A percentile compares a stretch with the other conserved stretches of the same genome.
These are phyloP conservation scores for Pseudocercospora crystallina DNA, from an alignment of 2,329 filamentous ascomycete species.

Conservation along the genomic window DNA sequence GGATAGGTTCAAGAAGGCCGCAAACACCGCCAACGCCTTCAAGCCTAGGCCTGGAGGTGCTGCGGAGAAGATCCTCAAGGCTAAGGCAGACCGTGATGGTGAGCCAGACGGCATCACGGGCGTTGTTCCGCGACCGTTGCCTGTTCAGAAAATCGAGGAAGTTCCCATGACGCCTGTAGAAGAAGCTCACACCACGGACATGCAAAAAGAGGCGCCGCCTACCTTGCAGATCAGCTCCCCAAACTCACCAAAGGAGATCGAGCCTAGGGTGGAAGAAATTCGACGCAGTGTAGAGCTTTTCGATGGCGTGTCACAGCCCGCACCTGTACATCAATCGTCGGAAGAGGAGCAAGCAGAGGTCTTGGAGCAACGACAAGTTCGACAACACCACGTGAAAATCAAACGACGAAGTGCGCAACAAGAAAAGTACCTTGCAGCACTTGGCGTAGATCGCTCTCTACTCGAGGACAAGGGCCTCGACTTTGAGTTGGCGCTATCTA, in stretches of 20 bases:
- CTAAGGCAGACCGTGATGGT: conserved; percentile 57
- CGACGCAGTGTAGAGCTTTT: conserved; percentile 25
- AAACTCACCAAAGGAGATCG: conserved; percentile 20
- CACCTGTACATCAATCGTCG: conserved; percentile 10
- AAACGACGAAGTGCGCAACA: conserved; percentile 71
- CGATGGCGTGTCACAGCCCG: conserved; percentile 17
- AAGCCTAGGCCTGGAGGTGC: conserved; percentile 86
- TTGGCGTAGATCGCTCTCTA: conserved; percentile 76
- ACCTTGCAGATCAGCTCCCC: conserved; percentile 29
- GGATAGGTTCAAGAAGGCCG: conserved; percentile 77
- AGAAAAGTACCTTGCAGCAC: conserved; percentile 70
- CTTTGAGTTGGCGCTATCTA: conserved; percentile 77
- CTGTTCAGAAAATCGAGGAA: conserved; percentile 21
- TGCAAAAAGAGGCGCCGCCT: conserved; percentile 18
- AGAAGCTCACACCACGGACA: conserved; percentile 3
- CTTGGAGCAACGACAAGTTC: conserved; percentile 28
- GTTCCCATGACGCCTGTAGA: conserved; percentile 12
- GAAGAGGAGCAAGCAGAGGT: conserved; percentile 9
- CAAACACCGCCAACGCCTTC: conserved; percentile 70
- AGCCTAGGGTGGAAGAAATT: conserved; percentile 4
- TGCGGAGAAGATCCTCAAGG: conserved; percentile 65
- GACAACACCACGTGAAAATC: conserved; percentile 31
- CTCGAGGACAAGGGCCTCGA: conserved; percentile 75
- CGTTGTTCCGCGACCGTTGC: conserved; percentile 75
- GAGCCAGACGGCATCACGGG: conserved; percentile 87